Evolutionary conservation across 345 rosid species (phyloP).

Genomic region (Populus tremula): DNA sequence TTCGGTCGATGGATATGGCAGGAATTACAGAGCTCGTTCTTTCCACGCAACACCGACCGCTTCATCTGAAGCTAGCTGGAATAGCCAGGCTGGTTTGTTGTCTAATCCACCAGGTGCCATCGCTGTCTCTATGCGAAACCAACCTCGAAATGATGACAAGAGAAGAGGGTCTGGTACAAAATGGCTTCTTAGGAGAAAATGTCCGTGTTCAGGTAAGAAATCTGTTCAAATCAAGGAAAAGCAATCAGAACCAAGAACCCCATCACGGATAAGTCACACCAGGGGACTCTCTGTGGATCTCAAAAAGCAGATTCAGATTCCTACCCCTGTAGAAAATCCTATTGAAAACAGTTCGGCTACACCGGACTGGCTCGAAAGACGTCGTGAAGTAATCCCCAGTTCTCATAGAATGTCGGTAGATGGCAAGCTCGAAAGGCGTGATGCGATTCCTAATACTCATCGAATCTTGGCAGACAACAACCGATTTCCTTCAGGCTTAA

Average conservation of each 20-base stretch:
- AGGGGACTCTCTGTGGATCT: not conserved
- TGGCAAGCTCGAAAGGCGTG: constrained; percentile 10
- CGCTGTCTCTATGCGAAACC: constrained; percentile 38
- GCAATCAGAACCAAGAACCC: constrained; percentile 31
- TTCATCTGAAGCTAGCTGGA: constrained; percentile 91
- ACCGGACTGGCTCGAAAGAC: constrained; percentile 22
- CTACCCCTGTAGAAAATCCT: not conserved
- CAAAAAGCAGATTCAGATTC: not conserved
- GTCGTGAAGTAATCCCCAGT: not conserved
- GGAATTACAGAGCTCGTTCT: constrained; percentile 38
- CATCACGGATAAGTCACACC: constrained; percentile 7
- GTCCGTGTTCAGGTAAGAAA: constrained; percentile 56
- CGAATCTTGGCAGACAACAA: constrained; percentile 21
- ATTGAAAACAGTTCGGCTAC: constrained; percentile 1
- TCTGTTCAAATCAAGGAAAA: constrained; percentile 71
- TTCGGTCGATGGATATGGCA: constrained; percentile 42
- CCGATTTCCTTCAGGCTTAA: constrained; percentile 17
- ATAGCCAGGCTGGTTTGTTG: constrained; percentile 75
- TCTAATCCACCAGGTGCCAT: constrained; percentile 57
- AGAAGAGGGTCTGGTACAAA: constrained; percentile 26
- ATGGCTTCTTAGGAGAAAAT: constrained; percentile 58
- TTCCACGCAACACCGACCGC: constrained; percentile 59
- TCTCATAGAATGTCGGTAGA: constrained; percentile 9
- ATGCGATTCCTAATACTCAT: constrained; percentile 4
- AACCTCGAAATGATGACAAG: constrained; percentile 13